These are phyloP conservation scores for Paracorniculantispora psalliotae DNA, from an alignment of 2,329 filamentous ascomycete species.

Conservation along the genomic window DNA sequence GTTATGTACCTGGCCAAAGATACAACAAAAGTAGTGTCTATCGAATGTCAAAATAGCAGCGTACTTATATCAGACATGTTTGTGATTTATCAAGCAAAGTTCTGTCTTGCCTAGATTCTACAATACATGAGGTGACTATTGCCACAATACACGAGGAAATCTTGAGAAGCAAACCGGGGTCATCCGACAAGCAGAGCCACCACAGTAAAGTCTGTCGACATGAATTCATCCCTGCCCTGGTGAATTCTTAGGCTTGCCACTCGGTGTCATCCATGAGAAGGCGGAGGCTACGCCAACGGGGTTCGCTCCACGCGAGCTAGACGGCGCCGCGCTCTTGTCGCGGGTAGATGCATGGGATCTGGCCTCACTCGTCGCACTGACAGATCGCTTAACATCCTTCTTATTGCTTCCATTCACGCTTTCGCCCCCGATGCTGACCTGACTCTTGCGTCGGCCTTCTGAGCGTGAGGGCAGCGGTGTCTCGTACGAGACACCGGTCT, in stretches of 20 bases:
- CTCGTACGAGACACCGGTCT: slow-evolving; percentile 50
- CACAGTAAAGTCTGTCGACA: not conserved
- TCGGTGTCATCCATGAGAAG: slow-evolving; percentile 81
- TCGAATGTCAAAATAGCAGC: not conserved
- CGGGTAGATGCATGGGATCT: slow-evolving; percentile 24
- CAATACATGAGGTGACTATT: not conserved
- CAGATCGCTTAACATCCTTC: slow-evolving; percentile 52
- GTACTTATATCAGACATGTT: not conserved
- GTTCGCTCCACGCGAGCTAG: slow-evolving; percentile 61
- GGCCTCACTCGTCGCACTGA: slow-evolving; percentile 38
- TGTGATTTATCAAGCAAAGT: not conserved
- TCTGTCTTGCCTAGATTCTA: not conserved
- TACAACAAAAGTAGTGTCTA: not conserved
- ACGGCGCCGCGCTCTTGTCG: slow-evolving; percentile 35
- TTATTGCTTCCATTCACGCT: slow-evolving; percentile 30
- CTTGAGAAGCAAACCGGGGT: too few species aligned
- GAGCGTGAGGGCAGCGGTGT: slow-evolving; percentile 40
- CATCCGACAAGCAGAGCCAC: too few species aligned
- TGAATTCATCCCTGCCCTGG: slow-evolving; percentile 17
- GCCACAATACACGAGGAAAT: too few species aligned
- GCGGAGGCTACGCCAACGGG: slow-evolving; percentile 89
- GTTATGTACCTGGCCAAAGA: not conserved
- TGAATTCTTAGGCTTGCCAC: slow-evolving; percentile 34
- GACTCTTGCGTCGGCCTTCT: slow-evolving; percentile 53
- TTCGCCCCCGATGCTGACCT: slow-evolving; percentile 31